Base-by-base conservation (phyloP, 192 early-diverging fungal genomes). In the Rhizoclosmatium globosum region DNA sequence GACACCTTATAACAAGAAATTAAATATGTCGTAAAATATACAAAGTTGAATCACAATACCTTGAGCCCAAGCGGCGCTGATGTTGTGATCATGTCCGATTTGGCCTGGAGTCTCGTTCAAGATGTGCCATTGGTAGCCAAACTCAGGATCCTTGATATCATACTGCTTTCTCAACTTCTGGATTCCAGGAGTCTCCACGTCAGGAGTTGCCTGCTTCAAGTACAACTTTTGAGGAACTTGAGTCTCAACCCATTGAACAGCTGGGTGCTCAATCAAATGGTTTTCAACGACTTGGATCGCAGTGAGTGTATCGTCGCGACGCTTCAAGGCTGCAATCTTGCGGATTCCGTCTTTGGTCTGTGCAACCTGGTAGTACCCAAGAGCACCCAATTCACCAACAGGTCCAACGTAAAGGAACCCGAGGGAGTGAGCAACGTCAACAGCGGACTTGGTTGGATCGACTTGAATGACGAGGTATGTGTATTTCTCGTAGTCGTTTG, bases 51-150 rank as follows among this genome's bases (percentile, higher is more conserved):
- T n/a, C 31, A 48, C 7, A 13, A 38, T 80, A 91, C 88, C 94
- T 85, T 93, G 90, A 45, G 85, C 80, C 97, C 97, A 99, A 31
- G 97, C 93, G 23, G 89, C 93, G 15, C 95, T 94, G 15, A 98
- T 89, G 84, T 99, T 99, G 50, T 98, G 85, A 81, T 99, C 96
- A 83, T 93, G 87, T 4, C 94, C 94, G 1, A 74, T 69, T 44
- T 84, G 62, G 4, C 74, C 60, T 0, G 68, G 74, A 13, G 19
- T 56, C 7, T 56, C 53, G 53, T 56, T 79, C 82, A 94, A 91
- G 85, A 95, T 80, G 86, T 95, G 93, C 94, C 94, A 95, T 78
- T 95, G 94, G 38, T 91, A 79, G 59, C 76, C 58, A 80, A 95
- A 91, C 44, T 90, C 91, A 47, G 93, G 93, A 81, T 95, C 94